Conservation (phyloP, 163 green algal species). For the Scenedesmus sp. region DNA sequence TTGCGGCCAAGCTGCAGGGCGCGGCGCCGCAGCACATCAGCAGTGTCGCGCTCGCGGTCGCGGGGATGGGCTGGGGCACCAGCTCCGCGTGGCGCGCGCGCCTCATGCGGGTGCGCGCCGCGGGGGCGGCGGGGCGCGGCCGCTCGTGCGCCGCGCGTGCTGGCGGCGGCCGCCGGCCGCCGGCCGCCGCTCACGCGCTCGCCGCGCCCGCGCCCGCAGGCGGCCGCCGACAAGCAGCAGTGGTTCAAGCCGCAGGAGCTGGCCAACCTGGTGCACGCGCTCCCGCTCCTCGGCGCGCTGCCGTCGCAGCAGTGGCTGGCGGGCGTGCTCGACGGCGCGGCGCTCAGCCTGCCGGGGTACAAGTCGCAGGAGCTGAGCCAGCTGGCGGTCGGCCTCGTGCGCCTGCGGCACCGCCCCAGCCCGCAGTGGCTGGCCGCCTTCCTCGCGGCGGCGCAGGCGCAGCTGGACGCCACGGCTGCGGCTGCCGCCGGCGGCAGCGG, state of each 20-base stretch:
- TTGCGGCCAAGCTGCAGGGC: not conserved
- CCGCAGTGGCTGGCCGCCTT: not conserved
- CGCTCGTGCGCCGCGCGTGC: too few species aligned
- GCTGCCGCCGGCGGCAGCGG: not conserved
- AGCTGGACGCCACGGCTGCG: conserved; percentile 22
- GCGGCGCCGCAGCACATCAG: conserved; percentile 55
- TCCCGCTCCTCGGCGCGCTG: conserved; percentile 23
- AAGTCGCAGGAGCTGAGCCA: conserved; percentile 21
- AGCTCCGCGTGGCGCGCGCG: not conserved
- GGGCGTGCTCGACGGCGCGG: conserved; percentile 5
- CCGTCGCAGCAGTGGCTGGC: conserved; percentile 17
- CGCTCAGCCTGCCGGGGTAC: conserved; percentile 17
- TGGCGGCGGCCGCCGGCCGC: too few species aligned
- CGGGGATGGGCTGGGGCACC: conserved; percentile 30
- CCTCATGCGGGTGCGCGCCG: conserved; percentile 1
- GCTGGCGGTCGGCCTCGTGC: conserved; percentile 13
- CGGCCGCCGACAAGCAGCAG: not conserved
- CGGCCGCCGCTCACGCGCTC: too few species aligned
- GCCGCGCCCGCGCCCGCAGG: too few species aligned
- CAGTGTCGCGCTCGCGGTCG: conserved; percentile 45
- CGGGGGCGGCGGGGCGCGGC: too few species aligned
- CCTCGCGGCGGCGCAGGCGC: conserved; percentile 13
- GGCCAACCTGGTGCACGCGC: conserved; percentile 48
- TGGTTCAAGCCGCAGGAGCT: conserved; percentile 47
- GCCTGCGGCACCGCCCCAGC: conserved; percentile 4